Evolutionary conservation across 768 basidiomycete genomes (phyloP), one percentile per base, ranked within the genome.

Genomic region (Paxillus involutus): DNA sequence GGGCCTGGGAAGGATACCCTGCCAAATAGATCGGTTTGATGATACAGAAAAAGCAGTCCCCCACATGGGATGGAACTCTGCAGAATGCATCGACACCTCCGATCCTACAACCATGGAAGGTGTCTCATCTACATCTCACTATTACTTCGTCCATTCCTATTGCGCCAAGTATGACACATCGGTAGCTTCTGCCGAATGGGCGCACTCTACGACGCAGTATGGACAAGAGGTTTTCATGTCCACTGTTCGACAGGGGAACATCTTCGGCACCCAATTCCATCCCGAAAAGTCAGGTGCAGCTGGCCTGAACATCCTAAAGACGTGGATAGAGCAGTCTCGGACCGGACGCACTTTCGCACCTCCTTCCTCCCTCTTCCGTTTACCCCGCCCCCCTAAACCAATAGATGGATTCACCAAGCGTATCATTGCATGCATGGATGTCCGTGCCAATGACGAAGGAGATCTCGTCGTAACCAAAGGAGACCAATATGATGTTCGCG

Each of bases 401-500:
- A 76, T 65, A 49, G 83, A 92, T 67, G 80, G 84, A 11, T 83
- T 96, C 56, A 96, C 94, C 3, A 98, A 92, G 71, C 90, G 97
- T 44, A 89, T 99, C 67, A 83, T 98, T 59, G 96, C 97, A 14
- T 98, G 96, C 71, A 85, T 99, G 83, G 97, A 99, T 69, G 96
- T 99, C 19, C 88, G 97, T 43, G 84, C 94, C 17, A 98, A 98
- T 71, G 97, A 99, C 69, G 70, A 85, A 13, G 97, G 97, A 29
- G 97, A 99, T 70, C 85, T 99, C 49, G 94, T 99, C 54, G 97
- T 99, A 1, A 99, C 97, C 41, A 99, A 99, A 75, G 97, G 97
- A 53, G 97, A 99, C 71, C 97, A 97, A 70, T 99, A 99, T 74
- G 94, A 98, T 68, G 95, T 98, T 16, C 91, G 95, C 50, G 95